Base-by-base conservation (phyloP, 768 basidiomycete species). In the Boletus fagicola region DNA sequence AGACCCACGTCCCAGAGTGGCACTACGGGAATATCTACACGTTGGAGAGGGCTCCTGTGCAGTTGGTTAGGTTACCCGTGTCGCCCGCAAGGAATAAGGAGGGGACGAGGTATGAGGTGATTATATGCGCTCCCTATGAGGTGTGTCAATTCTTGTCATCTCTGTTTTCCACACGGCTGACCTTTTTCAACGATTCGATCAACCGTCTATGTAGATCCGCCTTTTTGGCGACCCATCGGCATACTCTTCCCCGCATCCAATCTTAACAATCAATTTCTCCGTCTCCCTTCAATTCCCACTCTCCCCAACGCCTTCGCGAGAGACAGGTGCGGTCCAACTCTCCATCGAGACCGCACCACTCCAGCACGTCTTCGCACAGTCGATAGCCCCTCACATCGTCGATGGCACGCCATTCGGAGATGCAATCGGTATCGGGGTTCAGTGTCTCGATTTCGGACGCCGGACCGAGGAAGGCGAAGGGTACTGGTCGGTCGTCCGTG, bases 1-100 rank as follows among this genome's bases (percentile, higher is more conserved):
- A 53, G 49, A 50, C 61, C 0, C 53, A 57, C 40, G 62, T 75
- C 6, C 76, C 77, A 6, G 72, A 80, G 66, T 96, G 93, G 93
- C 80, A 87, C 68, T 72, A 83, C n/a, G 93, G 92, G 35, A 92
- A 96, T 67, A 85, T 96, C n/a, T 96, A 96, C 68, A 75, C 77
- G 24, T 76, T 88, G 72, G 80, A 83, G 56, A 74, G 75, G 30
- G 72, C 83, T 20, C 76, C 82, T 12, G 76, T 77, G 16, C 82
- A 80, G 55, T 56, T 73, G 35, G 77, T 86, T 35, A 69, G 68
- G 26, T 74, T 88, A 46, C 88, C 85, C 31, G 65, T 63, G 3
- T 64, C 70, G 15, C 83, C 81, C 0, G 10, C 53, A 22, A 52
- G 43, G 18, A 59, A 38, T 6, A 82, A 76, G 20, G 26, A 58